Conservation (phyloP, 225 moss, liverwort and hornwort genomes). For the Marchantia polymorpha region DNA sequence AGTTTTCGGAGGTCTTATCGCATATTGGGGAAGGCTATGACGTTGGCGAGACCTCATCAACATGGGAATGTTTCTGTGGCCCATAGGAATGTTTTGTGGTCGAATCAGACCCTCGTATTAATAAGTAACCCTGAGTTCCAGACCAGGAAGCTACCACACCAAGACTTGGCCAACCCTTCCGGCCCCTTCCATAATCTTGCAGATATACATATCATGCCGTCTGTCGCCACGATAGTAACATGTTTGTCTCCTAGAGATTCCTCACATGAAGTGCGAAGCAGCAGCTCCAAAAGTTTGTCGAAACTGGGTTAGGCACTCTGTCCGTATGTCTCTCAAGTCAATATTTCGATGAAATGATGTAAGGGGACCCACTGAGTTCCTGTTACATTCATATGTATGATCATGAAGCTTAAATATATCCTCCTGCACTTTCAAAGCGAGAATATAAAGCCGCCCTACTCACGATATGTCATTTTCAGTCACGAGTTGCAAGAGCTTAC, state of each 20-base stretch:
- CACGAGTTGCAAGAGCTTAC: not conserved
- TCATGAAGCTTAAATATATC: not conserved
- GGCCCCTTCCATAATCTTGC: not conserved
- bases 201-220: not conserved
- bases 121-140: too few relatives aligned
- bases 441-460: not conserved
- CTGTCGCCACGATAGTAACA: not conserved
- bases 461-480: not conserved
- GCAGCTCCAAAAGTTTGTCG: not conserved
- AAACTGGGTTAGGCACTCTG: not conserved
- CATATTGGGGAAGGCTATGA: too few relatives aligned
- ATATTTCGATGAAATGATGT: not conserved
- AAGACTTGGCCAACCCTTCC: too few relatives aligned
- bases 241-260: not conserved
- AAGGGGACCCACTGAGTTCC: not conserved
- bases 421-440: not conserved
- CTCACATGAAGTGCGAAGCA: not conserved
- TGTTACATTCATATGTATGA: not conserved
- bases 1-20: too few relatives aligned
- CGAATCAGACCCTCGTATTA: too few relatives aligned
- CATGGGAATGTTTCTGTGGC: too few relatives aligned
- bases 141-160: too few relatives aligned
- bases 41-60: too few relatives aligned
- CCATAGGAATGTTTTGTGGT: too few relatives aligned
- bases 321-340: not conserved